Evolutionary conservation across 2,329 filamentous ascomycete genomes (phyloP).

Genomic region (Passalora sequoiae): DNA sequence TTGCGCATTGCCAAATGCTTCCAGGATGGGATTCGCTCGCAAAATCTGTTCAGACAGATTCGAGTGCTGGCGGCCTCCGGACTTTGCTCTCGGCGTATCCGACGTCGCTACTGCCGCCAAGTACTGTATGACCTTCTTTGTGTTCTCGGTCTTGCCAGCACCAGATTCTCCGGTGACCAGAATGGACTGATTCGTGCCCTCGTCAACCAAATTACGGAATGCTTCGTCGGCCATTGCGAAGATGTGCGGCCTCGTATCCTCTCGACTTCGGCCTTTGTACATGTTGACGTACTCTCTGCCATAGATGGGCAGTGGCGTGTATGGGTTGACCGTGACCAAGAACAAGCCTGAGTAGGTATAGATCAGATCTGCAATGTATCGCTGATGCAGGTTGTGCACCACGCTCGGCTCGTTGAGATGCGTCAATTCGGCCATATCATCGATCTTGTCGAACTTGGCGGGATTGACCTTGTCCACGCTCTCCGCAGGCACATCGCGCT

Average conservation of each 20-base stretch:
- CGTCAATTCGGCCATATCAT: conserved; percentile 98
- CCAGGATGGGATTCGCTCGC: conserved; percentile 91
- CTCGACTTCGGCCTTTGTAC: conserved; percentile 86
- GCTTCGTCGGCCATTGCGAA: conserved; percentile 97
- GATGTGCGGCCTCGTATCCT: conserved; percentile 95
- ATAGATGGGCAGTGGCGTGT: conserved; percentile 91
- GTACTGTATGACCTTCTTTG: conserved; percentile 99
- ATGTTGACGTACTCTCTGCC: conserved; percentile 95
- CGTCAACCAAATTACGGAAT: conserved; percentile 90
- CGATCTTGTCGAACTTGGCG: conserved; percentile 97
- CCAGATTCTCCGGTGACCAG: conserved; percentile 96
- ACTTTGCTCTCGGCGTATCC: conserved; percentile 61
- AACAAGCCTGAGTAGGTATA: conserved; percentile 97
- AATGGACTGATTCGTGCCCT: conserved; percentile 94
- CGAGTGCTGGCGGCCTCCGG: conserved; percentile 62
- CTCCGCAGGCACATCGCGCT: conserved; percentile 80
- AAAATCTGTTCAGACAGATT: conserved; percentile 95
- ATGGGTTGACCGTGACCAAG: conserved; percentile 94
- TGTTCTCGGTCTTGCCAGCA: conserved; percentile 97
- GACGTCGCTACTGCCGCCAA: conserved; percentile 87
- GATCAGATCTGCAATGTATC: conserved; percentile 93
- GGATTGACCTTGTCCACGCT: conserved; percentile 98
- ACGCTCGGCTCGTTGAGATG: conserved; percentile 97
- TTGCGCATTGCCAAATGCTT: conserved; percentile 97
- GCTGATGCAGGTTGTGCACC: conserved; percentile 90